Base-by-base conservation (phyloP, 805 yeast genomes). In the Candida methanosorbosa region DNA sequence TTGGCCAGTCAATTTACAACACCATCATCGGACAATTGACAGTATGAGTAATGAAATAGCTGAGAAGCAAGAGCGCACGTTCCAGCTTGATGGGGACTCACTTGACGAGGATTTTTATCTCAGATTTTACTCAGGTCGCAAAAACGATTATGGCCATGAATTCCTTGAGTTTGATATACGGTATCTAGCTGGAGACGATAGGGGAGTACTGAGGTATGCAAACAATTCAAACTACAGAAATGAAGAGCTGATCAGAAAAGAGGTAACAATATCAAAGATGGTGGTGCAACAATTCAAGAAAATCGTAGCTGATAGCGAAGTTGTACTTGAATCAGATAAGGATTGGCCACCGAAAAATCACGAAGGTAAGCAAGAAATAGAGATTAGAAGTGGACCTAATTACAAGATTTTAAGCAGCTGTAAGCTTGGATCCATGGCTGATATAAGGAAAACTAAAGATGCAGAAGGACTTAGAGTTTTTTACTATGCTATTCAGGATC, bases 191-290 rank as follows among this genome's bases (percentile, higher is more conserved):
- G 38, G 35, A 4, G 32, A 38, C 1, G 35, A 37, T 3, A 33
- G 25, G 29, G 50, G 42, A 9, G 25, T 41, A 13, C 16, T 47
- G 22, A 48, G 66, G 30, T 67, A 67, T 40, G 66, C 68, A n/a
- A 67, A 67, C 38, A 66, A 63, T 38, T 63, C 72, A 3, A 63
- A 65, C 38, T 67, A 68, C 38, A 51, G 70, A 38, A 55, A 61
- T 24, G 72, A 66, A 30, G 58, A 60, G 4, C 33, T 57, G 37
- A 66, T 68, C 36, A 45, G 56, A 22, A 67, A 66, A 45, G 59
- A 57, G 26, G 61, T 59, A 27, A 41, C 49, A 4, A 41, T 68
- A 5, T 59, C 66, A 14, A 44, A 50, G 6, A 27, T 54, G 3
- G 63, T 63, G n/a, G 38, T 64, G 9, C 35, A 45, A n/a, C 57